A percentile compares a stretch with the other conserved stretches of the same genome.
Conservation (phyloP, 2,329 filamentous ascomycete genomes). For the Paecilomyces dactylethromorphus region DNA sequence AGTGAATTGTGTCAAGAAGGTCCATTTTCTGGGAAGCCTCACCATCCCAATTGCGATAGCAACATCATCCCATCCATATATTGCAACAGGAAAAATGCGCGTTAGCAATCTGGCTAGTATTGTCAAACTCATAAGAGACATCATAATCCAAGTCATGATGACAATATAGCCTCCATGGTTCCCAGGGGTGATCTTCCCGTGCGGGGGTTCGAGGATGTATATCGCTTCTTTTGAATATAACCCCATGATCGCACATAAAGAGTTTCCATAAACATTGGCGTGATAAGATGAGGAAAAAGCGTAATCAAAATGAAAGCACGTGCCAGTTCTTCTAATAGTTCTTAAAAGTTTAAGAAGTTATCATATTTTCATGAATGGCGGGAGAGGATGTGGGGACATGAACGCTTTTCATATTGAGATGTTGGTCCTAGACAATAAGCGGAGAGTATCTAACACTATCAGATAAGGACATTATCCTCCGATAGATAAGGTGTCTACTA, state of each 20-base stretch:
- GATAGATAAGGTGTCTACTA: neutral
- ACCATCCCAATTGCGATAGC: neutral
- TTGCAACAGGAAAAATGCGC: neutral
- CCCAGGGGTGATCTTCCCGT: neutral
- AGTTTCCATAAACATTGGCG: neutral
- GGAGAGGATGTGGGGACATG: neutral
- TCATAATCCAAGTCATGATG: neutral
- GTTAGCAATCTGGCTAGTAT: neutral
- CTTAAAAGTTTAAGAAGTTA: neutral
- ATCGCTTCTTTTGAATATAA: neutral
- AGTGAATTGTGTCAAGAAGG: neutral
- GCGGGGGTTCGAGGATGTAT: neutral
- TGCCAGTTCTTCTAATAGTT: neutral
- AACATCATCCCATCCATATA: neutral
- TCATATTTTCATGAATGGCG: neutral
- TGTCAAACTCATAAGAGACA: neutral
- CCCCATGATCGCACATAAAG: neutral
- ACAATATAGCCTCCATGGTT: neutral
- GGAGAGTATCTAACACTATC: neutral
- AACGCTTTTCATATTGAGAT: neutral
- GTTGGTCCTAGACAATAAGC: neutral
- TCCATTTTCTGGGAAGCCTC: neutral
- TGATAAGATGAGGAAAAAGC: neutral
- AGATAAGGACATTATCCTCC: neutral
- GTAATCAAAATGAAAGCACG: neutral